Base-by-base conservation (phyloP, 371 early-diverging fungal genomes). In the Parasitella parasitica region DNA sequence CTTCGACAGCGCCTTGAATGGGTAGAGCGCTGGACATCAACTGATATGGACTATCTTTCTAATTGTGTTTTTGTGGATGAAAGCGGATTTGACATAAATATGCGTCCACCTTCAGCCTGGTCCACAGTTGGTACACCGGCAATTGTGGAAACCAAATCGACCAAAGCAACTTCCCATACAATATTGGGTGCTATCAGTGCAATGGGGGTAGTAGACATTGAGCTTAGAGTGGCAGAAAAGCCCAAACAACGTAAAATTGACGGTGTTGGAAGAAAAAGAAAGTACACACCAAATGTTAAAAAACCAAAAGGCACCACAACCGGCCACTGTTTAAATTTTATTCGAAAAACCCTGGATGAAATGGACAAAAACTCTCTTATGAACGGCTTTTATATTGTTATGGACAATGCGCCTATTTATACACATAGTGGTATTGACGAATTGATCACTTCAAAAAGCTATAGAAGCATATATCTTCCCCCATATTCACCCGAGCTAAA, bases 51-150 rank as follows among this genome's bases (percentile, higher is more conserved):
- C 20, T 60, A 43, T 30, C 39, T 61, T 2, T 16, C 27, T 6
- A 63, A 63, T 32, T 63, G 59, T 43, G 11, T 57, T 27, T 58
- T 58, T 54, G 22, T 58, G 6, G 49, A 57, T 30, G 68, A 39
- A 39, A 24, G 53, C 15, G 59, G 32, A 2, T 64, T 64, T n/a
- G 39, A 63, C 46, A 57, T 64, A 41, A 64, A 57, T 52, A 64
- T 51, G 64, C 6, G 43, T 18, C 53, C 28, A 43, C 28, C 61
- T 41, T 6, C 24, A 20, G 57, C 43, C 12, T 57, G 57, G 35
- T 57, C 58, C 35, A 27, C 13, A 30, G 24, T 36, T 8, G 66
- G 57, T 12, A 53, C 36, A 30, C 52, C 52, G 43, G 52, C 57
- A 20, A 34, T 57, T 51, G 30, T 56, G 9, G 43, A 13, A 18